Evolutionary conservation across 257 asterid species (phyloP).

Genomic region (Ehretia macrophylla): DNA sequence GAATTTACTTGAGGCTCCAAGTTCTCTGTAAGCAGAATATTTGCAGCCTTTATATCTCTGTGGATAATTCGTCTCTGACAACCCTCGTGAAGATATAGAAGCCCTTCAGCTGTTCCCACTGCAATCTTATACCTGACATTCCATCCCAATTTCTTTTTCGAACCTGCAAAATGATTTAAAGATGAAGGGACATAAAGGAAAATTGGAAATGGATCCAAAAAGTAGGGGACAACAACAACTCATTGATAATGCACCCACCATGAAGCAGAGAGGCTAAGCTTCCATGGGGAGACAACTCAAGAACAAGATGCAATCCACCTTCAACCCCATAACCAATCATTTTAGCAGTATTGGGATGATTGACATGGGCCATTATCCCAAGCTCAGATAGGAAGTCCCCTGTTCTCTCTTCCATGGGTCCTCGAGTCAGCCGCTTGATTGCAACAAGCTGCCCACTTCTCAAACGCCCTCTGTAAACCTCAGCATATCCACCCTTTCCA

Average conservation of each 20-base stretch:
- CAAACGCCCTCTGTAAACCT: conserved; percentile 78
- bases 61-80: conserved; percentile 92
- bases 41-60: conserved; percentile 92
- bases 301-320: conserved; percentile 83
- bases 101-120: conserved; percentile 73
- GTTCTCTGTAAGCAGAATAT: conserved; percentile 77
- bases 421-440: conserved; percentile 61
- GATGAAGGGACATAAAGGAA: conserved; percentile 6
- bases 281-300: conserved; percentile 91
- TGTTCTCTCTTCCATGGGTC: conserved; percentile 57
- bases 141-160: conserved; percentile 72
- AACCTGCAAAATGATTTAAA: conserved; percentile 30
- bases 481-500: conserved; percentile 95
- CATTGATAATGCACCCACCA: conserved; percentile 76
- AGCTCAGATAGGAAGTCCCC: conserved; percentile 83
- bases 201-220: not conserved
- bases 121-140: conserved; percentile 69
- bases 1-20: conserved; percentile 80
- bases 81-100: conserved; percentile 86
- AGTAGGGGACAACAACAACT: not conserved
- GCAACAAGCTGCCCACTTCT: conserved; percentile 75
- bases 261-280: conserved; percentile 92
- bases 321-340: conserved; percentile 92
- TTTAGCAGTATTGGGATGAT: conserved; percentile 92
- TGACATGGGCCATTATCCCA: conserved; percentile 95